Base-by-base conservation (phyloP, 2,329 filamentous ascomycete genomes). In the Alternaria dauci region DNA sequence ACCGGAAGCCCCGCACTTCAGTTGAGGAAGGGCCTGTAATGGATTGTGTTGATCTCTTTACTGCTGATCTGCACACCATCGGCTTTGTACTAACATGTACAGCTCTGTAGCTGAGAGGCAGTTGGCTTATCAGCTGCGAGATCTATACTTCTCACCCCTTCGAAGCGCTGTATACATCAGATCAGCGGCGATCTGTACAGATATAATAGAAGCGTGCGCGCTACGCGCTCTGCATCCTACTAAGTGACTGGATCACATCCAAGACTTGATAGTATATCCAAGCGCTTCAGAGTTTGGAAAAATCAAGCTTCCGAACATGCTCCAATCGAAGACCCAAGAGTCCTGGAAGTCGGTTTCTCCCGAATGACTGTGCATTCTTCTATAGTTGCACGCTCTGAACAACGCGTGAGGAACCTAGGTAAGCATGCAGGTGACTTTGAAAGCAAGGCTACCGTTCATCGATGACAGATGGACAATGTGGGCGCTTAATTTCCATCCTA, bases 281-380 rank as follows among this genome's bases (percentile, higher is more conserved):
- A 2, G 18, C 5, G 12, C 1, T 34, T 34, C 16, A 16, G 2
- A 9, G 2, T 14, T 32, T 9, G 1, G 2, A 8, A 14, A 0
- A 1, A 12, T n/a, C 12, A 28, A 2, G 28, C 30, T 23, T 20
- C 2, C 20, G 14, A 23, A 11, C 8, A 11, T 25, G 46, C 30
- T 6, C 34, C 2, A 8, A 48, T 3, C 1, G 30, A 2, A 2
- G 3, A 7, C 7, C 8, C 7, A 25, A 34, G 1, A n/a, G 20
- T 11, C 2, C 2, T 2, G 0, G 8, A 2, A 32, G 7, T 1
- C n/a, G 8, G 5, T 2, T 43, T n/a, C 20, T 26, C 20, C 41
- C 0, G 5, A 5, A 4, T n/a, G 6, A 23, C 14, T 28, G 12
- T 28, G 20, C 9, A 26, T 34, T 18, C 3, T 16, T 20, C 1